A percentile compares a stretch with the other conserved stretches of the same genome.
These are phyloP conservation scores for Suillus alpinus DNA, from an alignment of 768 basidiomycete species.

Conservation along the genomic window DNA sequence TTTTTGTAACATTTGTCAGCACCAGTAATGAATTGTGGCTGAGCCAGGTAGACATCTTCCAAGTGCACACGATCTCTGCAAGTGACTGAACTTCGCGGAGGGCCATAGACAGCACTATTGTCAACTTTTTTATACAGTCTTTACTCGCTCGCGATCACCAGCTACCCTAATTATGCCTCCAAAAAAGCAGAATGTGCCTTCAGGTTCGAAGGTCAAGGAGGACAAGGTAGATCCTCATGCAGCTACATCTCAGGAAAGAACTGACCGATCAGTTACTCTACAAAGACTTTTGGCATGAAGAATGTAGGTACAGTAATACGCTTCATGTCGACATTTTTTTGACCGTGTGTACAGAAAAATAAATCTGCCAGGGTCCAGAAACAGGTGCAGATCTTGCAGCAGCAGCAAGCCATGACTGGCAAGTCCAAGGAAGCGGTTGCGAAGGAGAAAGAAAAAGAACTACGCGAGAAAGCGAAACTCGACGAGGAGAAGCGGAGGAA, in stretches of 20 bases:
- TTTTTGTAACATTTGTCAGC: conserved; percentile 3
- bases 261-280: conserved; percentile 28
- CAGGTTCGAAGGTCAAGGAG: conserved; percentile 70
- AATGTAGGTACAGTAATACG: conserved; percentile 51
- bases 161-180: conserved; percentile 58
- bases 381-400: conserved; percentile 75
- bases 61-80: neutral
- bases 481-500: conserved; percentile 83
- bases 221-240: conserved; percentile 61
- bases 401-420: conserved; percentile 69
- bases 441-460: conserved; percentile 82
- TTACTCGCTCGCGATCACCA: neutral
- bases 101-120: conserved; percentile 4
- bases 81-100: conserved; percentile 1
- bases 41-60: neutral
- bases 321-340: conserved; percentile 1
- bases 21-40: neutral
- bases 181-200: conserved; percentile 62
- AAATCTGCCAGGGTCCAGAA: conserved; percentile 92
- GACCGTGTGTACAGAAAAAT: conserved; percentile 66
- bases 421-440: conserved; percentile 78
- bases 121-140: conserved; percentile 3
- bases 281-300: conserved; percentile 85
- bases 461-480: conserved; percentile 68
- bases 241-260: conserved; percentile 15